A percentile compares a stretch with the other conserved stretches of the same genome.
Evolutionary conservation across 257 asterid genomes (phyloP).

Genomic region (Capsicum baccatum): DNA sequence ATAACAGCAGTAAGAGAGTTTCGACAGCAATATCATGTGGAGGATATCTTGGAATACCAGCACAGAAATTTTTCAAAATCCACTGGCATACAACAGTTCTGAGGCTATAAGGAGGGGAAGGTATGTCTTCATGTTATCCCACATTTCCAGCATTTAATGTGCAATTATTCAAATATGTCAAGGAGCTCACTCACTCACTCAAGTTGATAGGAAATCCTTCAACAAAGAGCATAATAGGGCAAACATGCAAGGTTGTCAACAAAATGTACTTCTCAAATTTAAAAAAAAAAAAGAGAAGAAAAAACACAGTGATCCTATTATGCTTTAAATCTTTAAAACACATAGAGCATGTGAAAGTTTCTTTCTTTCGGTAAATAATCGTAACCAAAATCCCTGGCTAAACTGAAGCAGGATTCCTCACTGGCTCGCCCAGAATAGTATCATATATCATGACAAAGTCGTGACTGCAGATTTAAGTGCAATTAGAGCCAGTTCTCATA

Average conservation of each 20-base stretch:
- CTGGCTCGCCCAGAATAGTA: background rate
- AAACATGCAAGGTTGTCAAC: background rate
- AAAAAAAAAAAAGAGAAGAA: background rate
- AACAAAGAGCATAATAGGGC: background rate
- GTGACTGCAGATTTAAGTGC: background rate
- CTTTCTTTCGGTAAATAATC: background rate
- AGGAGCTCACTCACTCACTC: background rate
- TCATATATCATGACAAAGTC: background rate
- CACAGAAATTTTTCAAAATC: background rate
- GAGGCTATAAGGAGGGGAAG: slow-evolving; percentile 20
- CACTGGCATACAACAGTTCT: slow-evolving; percentile 16
- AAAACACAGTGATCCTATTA: background rate
- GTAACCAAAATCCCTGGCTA: background rate
- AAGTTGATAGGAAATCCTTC: slow-evolving; percentile 14
- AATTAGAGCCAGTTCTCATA: background rate
- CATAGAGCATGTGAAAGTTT: background rate
- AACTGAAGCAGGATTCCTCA: slow-evolving; percentile 2
- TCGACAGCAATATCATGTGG: no score
- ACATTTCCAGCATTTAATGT: background rate
- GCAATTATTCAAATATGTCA: background rate
- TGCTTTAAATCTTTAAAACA: slow-evolving; percentile 4
- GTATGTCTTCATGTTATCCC: background rate
- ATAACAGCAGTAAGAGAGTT: no score
- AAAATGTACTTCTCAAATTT: background rate
- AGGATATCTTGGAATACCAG: background rate